Base-by-base conservation (phyloP, 139 green algal genomes). In the Closterium sp. region DNA sequence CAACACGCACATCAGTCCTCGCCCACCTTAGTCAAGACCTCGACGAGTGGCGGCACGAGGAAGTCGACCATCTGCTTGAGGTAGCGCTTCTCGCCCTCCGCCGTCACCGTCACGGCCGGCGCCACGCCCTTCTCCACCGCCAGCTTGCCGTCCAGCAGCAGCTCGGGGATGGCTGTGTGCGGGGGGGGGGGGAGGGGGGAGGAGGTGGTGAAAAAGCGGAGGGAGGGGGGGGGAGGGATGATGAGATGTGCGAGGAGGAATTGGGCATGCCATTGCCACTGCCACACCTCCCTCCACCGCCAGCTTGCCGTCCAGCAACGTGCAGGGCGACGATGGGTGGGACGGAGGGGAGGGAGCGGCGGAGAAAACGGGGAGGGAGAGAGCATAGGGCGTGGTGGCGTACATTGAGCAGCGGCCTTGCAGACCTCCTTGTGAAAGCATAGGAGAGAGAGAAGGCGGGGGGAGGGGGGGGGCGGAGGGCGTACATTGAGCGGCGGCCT, bases 371-470 rank as follows among this genome's bases (percentile, higher is more conserved):
- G n/a, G n/a, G n/a, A n/a, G n/a, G n/a, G n/a, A n/a, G n/a, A 10
- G 12, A 16, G n/a, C n/a, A n/a, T n/a, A n/a, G n/a, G n/a, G n/a
- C n/a, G n/a, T n/a, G n/a, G n/a, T n/a, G n/a, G n/a, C 87, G 33
- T 25, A 90, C 88, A 28, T 76, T 12, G 91, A 28, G 96, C 91
- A 7, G 96, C 96, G n/a, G 95, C 94, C n/a, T 94, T 95, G 12
- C 95, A 93, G 84, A 96, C 94, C 92, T 99, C 98, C 92, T 99
- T 98, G 84, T 98, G 97, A 94, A 99, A 99, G 95, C 92, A 98
- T 95, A 16, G 98, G 97, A 76, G 99, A 88, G 4, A 93, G 92
- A 89, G 96, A 9, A 10, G 7, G 30, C 8, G 5, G 19, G 81
- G 81, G n/a, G 81, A 32, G 81, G 23, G 28, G 81, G 19, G 81